phyloP scores from a whole-genome alignment of 1,139 yeast genomes.

The Debaryomyces sp. region DNA sequence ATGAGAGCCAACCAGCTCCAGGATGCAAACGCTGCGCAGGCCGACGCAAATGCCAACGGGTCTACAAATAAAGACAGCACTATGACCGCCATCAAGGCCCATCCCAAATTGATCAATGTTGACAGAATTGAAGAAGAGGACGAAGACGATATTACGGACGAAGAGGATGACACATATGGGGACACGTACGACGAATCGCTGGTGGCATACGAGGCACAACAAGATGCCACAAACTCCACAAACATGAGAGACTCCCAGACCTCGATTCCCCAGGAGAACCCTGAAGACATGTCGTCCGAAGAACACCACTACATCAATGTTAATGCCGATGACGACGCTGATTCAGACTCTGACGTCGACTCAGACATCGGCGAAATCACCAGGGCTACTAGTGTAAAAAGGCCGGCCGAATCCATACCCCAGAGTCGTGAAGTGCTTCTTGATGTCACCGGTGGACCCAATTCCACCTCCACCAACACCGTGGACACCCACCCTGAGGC shows the following conservation, averaged over 20 bases:
- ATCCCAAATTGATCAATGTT: conserved; percentile 64
- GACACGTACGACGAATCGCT: not conserved
- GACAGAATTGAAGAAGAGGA: conserved; percentile 54
- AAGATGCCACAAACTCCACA: not conserved
- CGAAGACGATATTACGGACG: conserved; percentile 37
- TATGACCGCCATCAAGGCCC: conserved; percentile 72
- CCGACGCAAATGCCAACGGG: conserved; percentile 1
- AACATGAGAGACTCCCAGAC: conserved; percentile 1
- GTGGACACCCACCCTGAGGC: not conserved
- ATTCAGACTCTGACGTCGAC: conserved; percentile 47
- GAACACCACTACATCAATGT: conserved; percentile 8
- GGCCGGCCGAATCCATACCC: conserved; percentile 12
- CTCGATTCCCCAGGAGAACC: conserved; percentile 3
- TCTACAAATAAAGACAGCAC: conserved; percentile 26
- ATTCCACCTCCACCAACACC: not conserved
- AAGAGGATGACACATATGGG: conserved; percentile 18
- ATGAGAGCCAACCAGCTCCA: conserved; percentile 27
- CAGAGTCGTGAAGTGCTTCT: conserved; percentile 19
- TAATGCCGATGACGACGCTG: conserved; percentile 19
- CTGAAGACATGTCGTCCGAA: not conserved
- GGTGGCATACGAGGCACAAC: not conserved
- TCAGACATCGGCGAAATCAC: conserved; percentile 51
- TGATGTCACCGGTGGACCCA: conserved; percentile 7
- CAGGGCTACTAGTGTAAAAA: conserved; percentile 44
- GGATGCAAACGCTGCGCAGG: conserved; percentile 6